Evolutionary conservation across 192 early-diverging fungal genomes (phyloP), one percentile per base, ranked within the genome.

Genomic region (Chytriomyces sp.): DNA sequence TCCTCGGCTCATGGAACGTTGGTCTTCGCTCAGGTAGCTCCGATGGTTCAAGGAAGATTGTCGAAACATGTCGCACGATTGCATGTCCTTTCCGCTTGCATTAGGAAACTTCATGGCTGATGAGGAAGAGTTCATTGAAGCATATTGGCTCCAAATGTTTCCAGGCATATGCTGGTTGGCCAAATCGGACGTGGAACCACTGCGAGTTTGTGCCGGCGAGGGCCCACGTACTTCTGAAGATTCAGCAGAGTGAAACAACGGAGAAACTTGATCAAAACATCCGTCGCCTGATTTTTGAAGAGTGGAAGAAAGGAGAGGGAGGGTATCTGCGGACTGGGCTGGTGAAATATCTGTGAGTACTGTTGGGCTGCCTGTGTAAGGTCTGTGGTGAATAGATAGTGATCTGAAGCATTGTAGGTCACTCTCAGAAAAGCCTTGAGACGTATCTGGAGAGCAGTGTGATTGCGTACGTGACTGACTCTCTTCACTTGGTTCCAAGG

Each of bases 71-170:
- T 64, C 62, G 14, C n/a, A 8, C 6, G n/a, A n/a, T n/a, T n/a
- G n/a, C n/a, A n/a, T n/a, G n/a, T n/a, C n/a, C n/a, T n/a, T n/a
- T n/a, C n/a, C n/a, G n/a, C n/a, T n/a, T n/a, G n/a, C n/a, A n/a
- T n/a, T n/a, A n/a, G n/a, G n/a, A n/a, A n/a, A n/a, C n/a, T n/a
- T n/a, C n/a, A n/a, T n/a, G n/a, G n/a, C n/a, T n/a, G n/a, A n/a
- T n/a, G n/a, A n/a, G n/a, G n/a, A n/a, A n/a, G n/a, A n/a, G 37
- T 10, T 57, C 6, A 52, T 41, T 1, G 25, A 28, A 10, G 68
- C 30, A 39, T 40, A 70, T 59, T 70, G 38, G 8, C 55, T 39
- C 68, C 68, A 70, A 41, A 70, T 70, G 37, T 59, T 59, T 5
- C 39, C n/a, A n/a, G n/a, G n/a, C n/a, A n/a, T n/a, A n/a, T n/a